Evolutionary conservation across 345 rosid genomes (phyloP).

Genomic region (Melaleuca quinquenervia): DNA sequence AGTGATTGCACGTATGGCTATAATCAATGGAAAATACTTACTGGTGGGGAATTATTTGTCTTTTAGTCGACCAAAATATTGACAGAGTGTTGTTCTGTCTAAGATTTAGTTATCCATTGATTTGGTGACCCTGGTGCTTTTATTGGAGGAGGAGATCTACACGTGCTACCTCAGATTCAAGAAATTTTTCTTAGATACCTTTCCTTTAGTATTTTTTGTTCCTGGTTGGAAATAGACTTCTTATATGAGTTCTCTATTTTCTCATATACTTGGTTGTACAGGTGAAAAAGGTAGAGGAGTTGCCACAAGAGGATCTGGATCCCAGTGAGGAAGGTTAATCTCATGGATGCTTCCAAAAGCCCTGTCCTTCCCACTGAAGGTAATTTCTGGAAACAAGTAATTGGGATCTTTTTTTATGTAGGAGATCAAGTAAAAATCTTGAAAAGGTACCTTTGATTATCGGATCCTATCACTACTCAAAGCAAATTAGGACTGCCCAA

Average conservation of each 20-base stretch:
- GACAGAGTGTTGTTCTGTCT: background rate
- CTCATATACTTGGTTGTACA: conserved; percentile 4
- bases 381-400: conserved; percentile 1
- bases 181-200: background rate
- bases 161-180: background rate
- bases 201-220: background rate
- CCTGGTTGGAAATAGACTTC: background rate
- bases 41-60: background rate
- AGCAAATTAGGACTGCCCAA: background rate
- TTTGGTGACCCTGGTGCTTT: background rate
- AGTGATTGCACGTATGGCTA: background rate
- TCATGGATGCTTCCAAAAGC: conserved; percentile 26
- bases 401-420: background rate
- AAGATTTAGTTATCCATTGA: background rate
- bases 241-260: background rate
- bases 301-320: conserved; percentile 19
- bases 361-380: conserved; percentile 31
- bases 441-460: background rate
- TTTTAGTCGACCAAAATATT: background rate
- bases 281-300: conserved; percentile 63
- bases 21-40: background rate
- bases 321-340: conserved; percentile 20
- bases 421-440: background rate
- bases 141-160: background rate
- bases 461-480: background rate